These are phyloP conservation scores for Calonectria naviculata DNA, from an alignment of 2,329 filamentous ascomycete genomes.

Conservation along the genomic window DNA sequence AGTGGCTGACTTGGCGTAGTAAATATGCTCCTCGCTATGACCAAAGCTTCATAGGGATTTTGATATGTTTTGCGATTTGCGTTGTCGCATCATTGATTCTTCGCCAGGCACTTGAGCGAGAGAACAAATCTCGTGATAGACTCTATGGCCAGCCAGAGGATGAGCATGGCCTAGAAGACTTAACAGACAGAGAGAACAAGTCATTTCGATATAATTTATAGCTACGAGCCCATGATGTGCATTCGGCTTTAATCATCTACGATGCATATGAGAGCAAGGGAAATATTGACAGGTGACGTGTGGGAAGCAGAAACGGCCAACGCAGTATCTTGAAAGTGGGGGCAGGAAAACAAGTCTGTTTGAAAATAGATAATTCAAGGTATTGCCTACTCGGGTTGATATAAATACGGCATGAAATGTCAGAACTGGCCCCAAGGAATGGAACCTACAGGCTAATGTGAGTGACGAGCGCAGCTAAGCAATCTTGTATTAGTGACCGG, in stretches of 20 bases:
- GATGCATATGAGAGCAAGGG: no score
- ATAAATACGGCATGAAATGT: no score
- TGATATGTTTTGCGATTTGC: constrained; percentile 44
- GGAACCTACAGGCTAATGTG: neutral
- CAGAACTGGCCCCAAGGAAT: neutral
- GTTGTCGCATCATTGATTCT: constrained; percentile 44
- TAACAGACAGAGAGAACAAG: constrained; percentile 46
- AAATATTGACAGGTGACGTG: no score
- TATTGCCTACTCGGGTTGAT: no score
- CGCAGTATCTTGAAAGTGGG: no score
- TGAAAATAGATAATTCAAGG: no score
- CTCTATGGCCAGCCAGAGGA: constrained; percentile 44
- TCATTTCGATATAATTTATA: constrained; percentile 33
- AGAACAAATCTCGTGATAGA: constrained; percentile 45
- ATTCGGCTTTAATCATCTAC: no score
- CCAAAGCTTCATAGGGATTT: constrained; percentile 44
- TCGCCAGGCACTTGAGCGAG: constrained; percentile 37
- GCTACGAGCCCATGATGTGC: neutral
- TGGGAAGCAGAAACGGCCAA: no score
- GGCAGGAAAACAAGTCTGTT: no score
- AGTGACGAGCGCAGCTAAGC: no score
- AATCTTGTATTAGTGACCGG: no score
- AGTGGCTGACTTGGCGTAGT: constrained; percentile 3
- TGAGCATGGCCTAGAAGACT: constrained; percentile 51
- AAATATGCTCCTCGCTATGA: constrained; percentile 46